These are phyloP conservation scores for Lipomyces yamadae DNA, from an alignment of 805 yeast species.

Conservation along the genomic window DNA sequence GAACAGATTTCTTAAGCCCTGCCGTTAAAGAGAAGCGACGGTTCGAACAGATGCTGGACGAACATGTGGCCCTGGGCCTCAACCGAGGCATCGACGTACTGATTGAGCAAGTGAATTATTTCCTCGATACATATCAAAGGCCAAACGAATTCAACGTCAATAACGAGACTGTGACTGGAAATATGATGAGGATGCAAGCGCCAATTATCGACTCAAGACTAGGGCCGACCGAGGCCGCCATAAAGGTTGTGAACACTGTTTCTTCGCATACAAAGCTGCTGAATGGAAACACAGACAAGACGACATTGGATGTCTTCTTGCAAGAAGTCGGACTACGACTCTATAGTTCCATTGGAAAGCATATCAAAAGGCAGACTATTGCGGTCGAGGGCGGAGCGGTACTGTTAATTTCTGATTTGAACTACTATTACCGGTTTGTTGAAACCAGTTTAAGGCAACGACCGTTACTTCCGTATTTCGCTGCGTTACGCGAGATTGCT, in stretches of 20 bases:
- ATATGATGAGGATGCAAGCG: not conserved
- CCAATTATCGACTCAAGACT: constrained; percentile 40
- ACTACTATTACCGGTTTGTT: constrained; percentile 75
- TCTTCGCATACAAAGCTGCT: constrained; percentile 73
- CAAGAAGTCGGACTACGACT: constrained; percentile 92
- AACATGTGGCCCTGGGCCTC: constrained; percentile 88
- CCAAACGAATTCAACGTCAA: constrained; percentile 30
- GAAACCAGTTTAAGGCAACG: constrained; percentile 54
- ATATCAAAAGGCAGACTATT: constrained; percentile 71
- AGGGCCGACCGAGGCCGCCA: constrained; percentile 69
- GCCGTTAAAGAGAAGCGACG: constrained; percentile 78
- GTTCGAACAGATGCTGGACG: constrained; percentile 81
- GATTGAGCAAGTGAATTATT: constrained; percentile 75
- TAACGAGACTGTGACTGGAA: constrained; percentile 14
- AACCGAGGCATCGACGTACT: constrained; percentile 90
- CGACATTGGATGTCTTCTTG: constrained; percentile 87
- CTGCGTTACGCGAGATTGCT: constrained; percentile 81
- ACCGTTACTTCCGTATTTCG: constrained; percentile 69
- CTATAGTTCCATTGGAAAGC: constrained; percentile 73
- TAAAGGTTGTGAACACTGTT: constrained; percentile 62
- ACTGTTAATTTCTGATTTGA: constrained; percentile 67
- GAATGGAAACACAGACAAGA: constrained; percentile 81
- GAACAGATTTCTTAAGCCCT: constrained; percentile 78
- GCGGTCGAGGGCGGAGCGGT: constrained; percentile 78
- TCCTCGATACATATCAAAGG: constrained; percentile 57